Percentiles rank a stretch among this genome's conserved stretches.
Evolutionary conservation across 441 rosid species (phyloP).

Genomic region (Breynia disticha): DNA sequence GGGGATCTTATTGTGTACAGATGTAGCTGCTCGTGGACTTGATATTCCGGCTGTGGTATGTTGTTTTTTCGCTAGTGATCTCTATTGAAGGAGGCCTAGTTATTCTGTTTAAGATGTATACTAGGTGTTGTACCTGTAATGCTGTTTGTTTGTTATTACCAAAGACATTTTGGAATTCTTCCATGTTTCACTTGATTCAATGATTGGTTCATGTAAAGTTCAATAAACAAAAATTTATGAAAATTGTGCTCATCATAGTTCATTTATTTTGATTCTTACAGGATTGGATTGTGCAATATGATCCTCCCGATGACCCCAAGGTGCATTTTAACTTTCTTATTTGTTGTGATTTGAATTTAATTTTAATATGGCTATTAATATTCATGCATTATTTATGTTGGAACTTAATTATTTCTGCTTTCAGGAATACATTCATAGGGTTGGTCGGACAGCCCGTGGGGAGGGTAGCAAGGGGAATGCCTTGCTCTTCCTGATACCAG

Average conservation of each 20-base stretch:
- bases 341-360: constrained; percentile 1
- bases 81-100: neutral
- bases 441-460: constrained; percentile 98
- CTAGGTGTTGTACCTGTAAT: no score
- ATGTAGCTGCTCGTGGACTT: constrained; percentile 98
- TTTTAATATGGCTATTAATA: constrained; percentile 2
- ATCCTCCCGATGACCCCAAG: constrained; percentile 99
- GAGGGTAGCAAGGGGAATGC: constrained; percentile 98
- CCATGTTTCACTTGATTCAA: no score
- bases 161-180: no score
- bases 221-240: neutral
- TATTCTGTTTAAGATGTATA: neutral
- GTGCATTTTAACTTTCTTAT: constrained; percentile 23
- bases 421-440: constrained; percentile 94
- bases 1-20: constrained; percentile 90
- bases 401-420: constrained; percentile 14
- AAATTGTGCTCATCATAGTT: neutral
- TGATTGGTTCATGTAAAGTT: no score
- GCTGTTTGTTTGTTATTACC: no score
- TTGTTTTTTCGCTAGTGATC: constrained; percentile 3
- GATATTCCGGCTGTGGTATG: constrained; percentile 97
- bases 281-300: constrained; percentile 98
- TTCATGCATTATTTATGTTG: constrained; percentile 11
- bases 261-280: constrained; percentile 21
- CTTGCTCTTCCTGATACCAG: constrained; percentile 80